A percentile compares a stretch with the other conserved stretches of the same genome.
These are phyloP conservation scores for Yamadazyma takamatsuzukensis DNA, from an alignment of 805 yeast species.

Conservation along the genomic window DNA sequence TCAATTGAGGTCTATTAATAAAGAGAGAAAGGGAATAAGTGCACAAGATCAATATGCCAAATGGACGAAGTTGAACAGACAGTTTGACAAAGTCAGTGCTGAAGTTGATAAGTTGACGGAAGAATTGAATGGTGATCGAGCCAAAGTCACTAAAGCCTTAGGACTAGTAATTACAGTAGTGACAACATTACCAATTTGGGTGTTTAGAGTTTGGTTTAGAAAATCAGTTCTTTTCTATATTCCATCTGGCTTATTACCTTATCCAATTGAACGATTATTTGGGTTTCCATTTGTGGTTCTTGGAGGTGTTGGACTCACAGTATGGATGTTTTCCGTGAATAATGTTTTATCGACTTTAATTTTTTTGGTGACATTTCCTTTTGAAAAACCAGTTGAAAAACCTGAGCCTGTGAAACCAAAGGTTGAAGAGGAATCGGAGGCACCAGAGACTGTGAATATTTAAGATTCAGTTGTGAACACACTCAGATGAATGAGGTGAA, in stretches of 20 bases:
- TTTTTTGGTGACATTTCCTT: constrained; percentile 20
- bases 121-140: constrained; percentile 33
- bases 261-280: constrained; percentile 49
- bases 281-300: constrained; percentile 62
- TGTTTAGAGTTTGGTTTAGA: constrained; percentile 50
- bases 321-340: constrained; percentile 49
- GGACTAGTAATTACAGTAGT: constrained; percentile 29
- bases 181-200: constrained; percentile 47
- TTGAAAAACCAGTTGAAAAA: constrained; percentile 11
- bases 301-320: constrained; percentile 59
- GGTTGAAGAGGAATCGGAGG: too few relatives aligned
- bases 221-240: constrained; percentile 54
- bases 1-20: constrained; percentile 46
- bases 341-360: constrained; percentile 22
- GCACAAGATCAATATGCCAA: constrained; percentile 94
- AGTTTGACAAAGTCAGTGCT: constrained; percentile 51
- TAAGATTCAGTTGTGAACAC: not conserved
- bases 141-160: constrained; percentile 29
- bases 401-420: too few relatives aligned
- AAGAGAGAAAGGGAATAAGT: constrained; percentile 57
- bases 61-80: constrained; percentile 90
- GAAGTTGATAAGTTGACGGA: constrained; percentile 46
- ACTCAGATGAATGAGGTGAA: too few relatives aligned
- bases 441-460: too few relatives aligned
- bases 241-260: constrained; percentile 57